A percentile compares a stretch with the other conserved stretches of the same genome.
These are phyloP conservation scores for Pyricularia sp. DNA, from an alignment of 2,329 filamentous ascomycete species.

Conservation along the genomic window DNA sequence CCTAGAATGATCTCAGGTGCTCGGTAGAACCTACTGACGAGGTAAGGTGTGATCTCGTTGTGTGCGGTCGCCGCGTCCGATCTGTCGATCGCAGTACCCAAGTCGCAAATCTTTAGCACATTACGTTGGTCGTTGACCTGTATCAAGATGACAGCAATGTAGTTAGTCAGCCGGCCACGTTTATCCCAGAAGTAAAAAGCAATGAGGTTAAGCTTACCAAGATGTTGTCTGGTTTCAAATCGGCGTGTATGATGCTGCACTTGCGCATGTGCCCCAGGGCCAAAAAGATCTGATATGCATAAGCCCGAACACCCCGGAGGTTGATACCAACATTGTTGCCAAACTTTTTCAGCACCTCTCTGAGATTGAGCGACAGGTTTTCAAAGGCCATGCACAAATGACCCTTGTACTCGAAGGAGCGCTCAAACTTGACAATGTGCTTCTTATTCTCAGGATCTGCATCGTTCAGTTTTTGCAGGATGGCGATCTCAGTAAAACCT, in stretches of 20 bases:
- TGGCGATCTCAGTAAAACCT: slow-evolving; percentile 87
- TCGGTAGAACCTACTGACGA: slow-evolving; percentile 94
- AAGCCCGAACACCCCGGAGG: slow-evolving; percentile 71
- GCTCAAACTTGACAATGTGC: slow-evolving; percentile 78
- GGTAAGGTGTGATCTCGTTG: slow-evolving; percentile 83
- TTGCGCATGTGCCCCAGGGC: slow-evolving; percentile 78
- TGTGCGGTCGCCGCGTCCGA: slow-evolving; percentile 59
- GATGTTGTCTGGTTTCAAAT: slow-evolving; percentile 96
- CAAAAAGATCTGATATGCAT: slow-evolving; percentile 89
- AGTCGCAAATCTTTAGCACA: slow-evolving; percentile 84
- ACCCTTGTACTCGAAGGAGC: slow-evolving; percentile 84
- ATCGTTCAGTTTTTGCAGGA: slow-evolving; percentile 74
- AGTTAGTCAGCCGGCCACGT: slow-evolving; percentile 14
- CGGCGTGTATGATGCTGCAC: slow-evolving; percentile 87
- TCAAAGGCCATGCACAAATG: slow-evolving; percentile 97
- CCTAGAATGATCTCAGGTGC: slow-evolving; percentile 95
- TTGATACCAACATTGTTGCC: slow-evolving; percentile 91
- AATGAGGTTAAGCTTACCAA: slow-evolving; percentile 40
- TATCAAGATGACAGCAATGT: not conserved
- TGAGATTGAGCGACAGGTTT: slow-evolving; percentile 81
- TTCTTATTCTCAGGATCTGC: slow-evolving; percentile 82
- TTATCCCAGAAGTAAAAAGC: not conserved
- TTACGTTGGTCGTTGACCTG: slow-evolving; percentile 70
- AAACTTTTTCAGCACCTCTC: slow-evolving; percentile 91
- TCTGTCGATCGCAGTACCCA: slow-evolving; percentile 88